Evolutionary conservation across 176 grass and related monocot genomes (phyloP), one percentile per base, ranked within the genome.

Genomic region (Musa acuminata): DNA sequence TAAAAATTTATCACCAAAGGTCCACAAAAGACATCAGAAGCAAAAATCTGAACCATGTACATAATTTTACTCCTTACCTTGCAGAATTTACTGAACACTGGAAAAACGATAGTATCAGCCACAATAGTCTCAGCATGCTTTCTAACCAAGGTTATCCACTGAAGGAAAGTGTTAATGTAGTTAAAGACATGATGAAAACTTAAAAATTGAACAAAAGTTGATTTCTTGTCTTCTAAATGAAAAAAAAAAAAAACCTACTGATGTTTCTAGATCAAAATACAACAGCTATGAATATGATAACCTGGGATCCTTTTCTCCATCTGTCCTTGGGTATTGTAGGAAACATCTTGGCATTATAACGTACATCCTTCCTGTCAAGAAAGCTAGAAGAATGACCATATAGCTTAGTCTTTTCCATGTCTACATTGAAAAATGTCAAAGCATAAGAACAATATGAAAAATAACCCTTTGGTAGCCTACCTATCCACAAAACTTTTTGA

Each of bases 231-330:
- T 62, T 27, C 29, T 27, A 66, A 9, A 26, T 21, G 9, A 51
- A 12, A 81, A 67, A 17, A 53, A 57, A 13, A 65, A n/a, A 72
- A n/a, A 72, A 20, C 63, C 11, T 48, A 17, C 53, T 53, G 16
- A 25, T n/a, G 13, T 67, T 67, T 72, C 20, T 55, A 58, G 62
- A 49, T 8, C 10, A 8, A 62, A 76, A 72, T 2, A 25, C 71
- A 49, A 85, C 35, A 43, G 35, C 29, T 43, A 43, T 43, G 35
- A 43, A 43, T 43, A 43, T 43, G 75, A 52, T 74, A 83, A 99
- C 95, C 95, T 99, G 95, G 20, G 95, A 99, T 79, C 95, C 95
- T 82, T 99, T 99, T 76, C 90, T 94, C 95, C 95, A 99, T 93
- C 87, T 91, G 53, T 89, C 78, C 75, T 89, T 87, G 25, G 69